Percentiles rank a stretch among this genome's conserved stretches.
These are phyloP conservation scores for Tulasnella sp. DNA, from an alignment of 768 basidiomycete genomes.

Conservation along the genomic window DNA sequence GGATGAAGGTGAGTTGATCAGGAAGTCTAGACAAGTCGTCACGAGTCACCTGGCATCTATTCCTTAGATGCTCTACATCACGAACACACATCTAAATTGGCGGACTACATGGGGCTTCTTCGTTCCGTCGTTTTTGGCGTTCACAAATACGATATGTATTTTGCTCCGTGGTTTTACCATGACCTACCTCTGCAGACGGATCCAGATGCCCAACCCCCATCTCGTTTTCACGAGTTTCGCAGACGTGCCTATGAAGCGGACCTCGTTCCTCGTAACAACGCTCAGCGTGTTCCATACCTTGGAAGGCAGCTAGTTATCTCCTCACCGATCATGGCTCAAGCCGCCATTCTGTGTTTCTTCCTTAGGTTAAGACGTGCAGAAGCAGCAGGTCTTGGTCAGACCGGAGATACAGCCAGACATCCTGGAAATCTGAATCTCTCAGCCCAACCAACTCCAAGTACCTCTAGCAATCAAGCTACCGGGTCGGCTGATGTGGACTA, in stretches of 20 bases:
- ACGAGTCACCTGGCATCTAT: not conserved
- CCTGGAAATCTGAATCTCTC: too few species aligned
- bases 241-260: conserved; percentile 1
- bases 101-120: conserved; percentile 7
- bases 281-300: not conserved
- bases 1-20: not conserved
- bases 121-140: conserved; percentile 16
- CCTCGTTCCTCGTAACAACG: not conserved
- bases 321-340: conserved; percentile 4
- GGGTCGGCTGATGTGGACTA: too few species aligned
- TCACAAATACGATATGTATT: conserved; percentile 13
- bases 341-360: conserved; percentile 7
- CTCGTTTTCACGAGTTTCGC: not conserved
- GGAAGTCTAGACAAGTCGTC: not conserved
- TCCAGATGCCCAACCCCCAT: not conserved
- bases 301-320: not conserved
- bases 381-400: too few species aligned
- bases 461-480: too few species aligned
- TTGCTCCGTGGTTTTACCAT: conserved; percentile 15
- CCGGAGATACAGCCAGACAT: too few species aligned
- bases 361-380: too few species aligned
- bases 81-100: not conserved
- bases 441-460: too few species aligned
- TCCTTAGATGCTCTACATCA: not conserved
- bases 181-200: conserved; percentile 8